Percentiles rank a stretch among this genome's conserved stretches.
Evolutionary conservation across 1,139 yeast species (phyloP).

Genomic region (Pichia sp.): DNA sequence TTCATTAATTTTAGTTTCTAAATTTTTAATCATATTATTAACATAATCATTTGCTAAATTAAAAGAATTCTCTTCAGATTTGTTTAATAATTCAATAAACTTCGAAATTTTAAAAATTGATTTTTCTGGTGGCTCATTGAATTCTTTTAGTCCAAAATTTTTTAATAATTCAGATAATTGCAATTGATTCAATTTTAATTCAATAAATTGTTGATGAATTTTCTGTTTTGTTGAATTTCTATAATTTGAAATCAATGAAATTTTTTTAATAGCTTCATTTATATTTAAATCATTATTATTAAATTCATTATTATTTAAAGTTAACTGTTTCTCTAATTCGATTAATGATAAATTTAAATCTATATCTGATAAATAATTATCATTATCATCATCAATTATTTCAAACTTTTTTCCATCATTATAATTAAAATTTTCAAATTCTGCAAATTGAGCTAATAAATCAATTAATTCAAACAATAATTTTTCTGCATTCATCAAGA

Average conservation of each 20-base stretch:
- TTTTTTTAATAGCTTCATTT: slow-evolving; percentile 3
- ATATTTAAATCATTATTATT: not conserved
- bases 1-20: slow-evolving; percentile 1
- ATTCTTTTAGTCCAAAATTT: slow-evolving; percentile 9
- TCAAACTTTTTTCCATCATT: slow-evolving; percentile 1
- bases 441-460: slow-evolving; percentile 14
- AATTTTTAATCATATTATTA: not conserved
- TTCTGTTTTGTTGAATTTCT: slow-evolving; percentile 8
- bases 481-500: slow-evolving; percentile 18
- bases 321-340: not conserved
- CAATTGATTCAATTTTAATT: slow-evolving; percentile 4
- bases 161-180: slow-evolving; percentile 7
- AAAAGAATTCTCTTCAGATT: slow-evolving; percentile 2
- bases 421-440: slow-evolving; percentile 10
- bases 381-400: not conserved
- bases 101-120: slow-evolving; percentile 14
- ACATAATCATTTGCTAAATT: slow-evolving; percentile 1
- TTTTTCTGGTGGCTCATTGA: slow-evolving; percentile 19
- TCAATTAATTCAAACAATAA: slow-evolving; percentile 15
- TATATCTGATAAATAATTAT: not conserved
- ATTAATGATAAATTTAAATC: not conserved
- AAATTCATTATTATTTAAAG: not conserved
- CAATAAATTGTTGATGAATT: slow-evolving; percentile 9
- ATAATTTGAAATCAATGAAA: slow-evolving; percentile 9
- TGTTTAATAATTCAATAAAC: slow-evolving; percentile 9